phyloP scores from a whole-genome alignment of 2,329 filamentous ascomycete species.

The Blastomyces silverae region DNA sequence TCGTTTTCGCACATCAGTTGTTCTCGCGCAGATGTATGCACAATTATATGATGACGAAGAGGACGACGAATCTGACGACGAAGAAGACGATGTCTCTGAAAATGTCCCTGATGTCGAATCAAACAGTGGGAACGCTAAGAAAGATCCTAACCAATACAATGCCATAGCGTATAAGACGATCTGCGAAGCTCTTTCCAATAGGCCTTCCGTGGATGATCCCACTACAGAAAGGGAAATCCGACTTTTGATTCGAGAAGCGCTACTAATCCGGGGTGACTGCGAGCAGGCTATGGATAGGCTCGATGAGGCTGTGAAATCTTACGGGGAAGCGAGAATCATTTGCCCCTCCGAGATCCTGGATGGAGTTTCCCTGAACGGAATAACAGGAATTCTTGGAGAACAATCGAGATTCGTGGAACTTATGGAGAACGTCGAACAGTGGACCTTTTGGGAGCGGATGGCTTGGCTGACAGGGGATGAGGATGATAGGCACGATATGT shows the following conservation, averaged over 20 bases:
- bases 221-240: not conserved
- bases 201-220: not conserved
- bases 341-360: not conserved
- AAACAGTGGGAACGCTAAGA: not conserved
- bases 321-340: not conserved
- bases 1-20: not conserved
- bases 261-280: not conserved
- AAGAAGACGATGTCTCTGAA: not conserved
- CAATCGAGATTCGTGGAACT: not conserved
- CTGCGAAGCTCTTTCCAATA: not conserved
- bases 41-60: not conserved
- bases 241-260: not conserved
- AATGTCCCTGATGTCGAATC: not conserved
- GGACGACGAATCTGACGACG: not conserved
- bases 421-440: constrained; percentile 4
- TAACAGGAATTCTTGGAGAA: not conserved
- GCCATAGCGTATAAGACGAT: constrained; percentile 1
- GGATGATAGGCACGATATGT: not conserved
- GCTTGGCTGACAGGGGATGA: constrained; percentile 1
- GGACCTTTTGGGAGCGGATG: constrained; percentile 5
- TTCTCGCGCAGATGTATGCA: not conserved
- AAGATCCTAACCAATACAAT: constrained; percentile 1
- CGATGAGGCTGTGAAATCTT: constrained; percentile 3
- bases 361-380: constrained; percentile 3
- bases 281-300: not conserved